phyloP scores from a whole-genome alignment of 2,329 filamentous ascomycete genomes.

The Paecilomyces formosus region DNA sequence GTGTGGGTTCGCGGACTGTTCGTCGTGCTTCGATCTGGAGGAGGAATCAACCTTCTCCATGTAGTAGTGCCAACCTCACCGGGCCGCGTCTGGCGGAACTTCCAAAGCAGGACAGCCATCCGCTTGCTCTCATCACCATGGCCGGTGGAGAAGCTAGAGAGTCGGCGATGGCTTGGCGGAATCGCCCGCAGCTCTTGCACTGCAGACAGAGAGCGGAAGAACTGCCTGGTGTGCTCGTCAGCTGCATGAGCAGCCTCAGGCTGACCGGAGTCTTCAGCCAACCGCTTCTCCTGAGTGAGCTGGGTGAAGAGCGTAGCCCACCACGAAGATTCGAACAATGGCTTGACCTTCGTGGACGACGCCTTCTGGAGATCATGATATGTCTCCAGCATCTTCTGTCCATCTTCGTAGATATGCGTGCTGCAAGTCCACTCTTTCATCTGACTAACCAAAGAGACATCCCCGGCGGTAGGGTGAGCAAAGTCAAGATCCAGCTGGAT shows the following conservation, averaged over 20 bases:
- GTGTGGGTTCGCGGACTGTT: slow-evolving; percentile 28
- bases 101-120: slow-evolving; percentile 40
- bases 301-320: slow-evolving; percentile 38
- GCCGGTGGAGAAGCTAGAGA: slow-evolving; percentile 19
- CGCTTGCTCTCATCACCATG: slow-evolving; percentile 24
- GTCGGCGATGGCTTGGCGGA: slow-evolving; percentile 16
- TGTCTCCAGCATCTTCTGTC: slow-evolving; percentile 21
- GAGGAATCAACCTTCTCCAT: slow-evolving; percentile 36
- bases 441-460: slow-evolving; percentile 23
- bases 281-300: slow-evolving; percentile 32
- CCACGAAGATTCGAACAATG: slow-evolving; percentile 38
- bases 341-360: slow-evolving; percentile 33
- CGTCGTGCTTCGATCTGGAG: slow-evolving; percentile 25
- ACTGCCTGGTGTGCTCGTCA: slow-evolving; percentile 27
- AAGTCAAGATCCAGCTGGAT: slow-evolving; percentile 38
- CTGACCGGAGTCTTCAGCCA: slow-evolving; percentile 28
- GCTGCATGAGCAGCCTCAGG: slow-evolving; percentile 21
- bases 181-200: slow-evolving; percentile 39
- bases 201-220: slow-evolving; percentile 34
- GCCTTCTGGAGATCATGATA: slow-evolving; percentile 27
- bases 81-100: slow-evolving; percentile 36
- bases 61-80: slow-evolving; percentile 36
- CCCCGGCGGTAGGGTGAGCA: slow-evolving; percentile 22
- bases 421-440: slow-evolving; percentile 37
- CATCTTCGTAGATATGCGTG: slow-evolving; percentile 35